phyloP scores from a whole-genome alignment of 2,329 filamentous ascomycete genomes.

The Juglanconis sp. region DNA sequence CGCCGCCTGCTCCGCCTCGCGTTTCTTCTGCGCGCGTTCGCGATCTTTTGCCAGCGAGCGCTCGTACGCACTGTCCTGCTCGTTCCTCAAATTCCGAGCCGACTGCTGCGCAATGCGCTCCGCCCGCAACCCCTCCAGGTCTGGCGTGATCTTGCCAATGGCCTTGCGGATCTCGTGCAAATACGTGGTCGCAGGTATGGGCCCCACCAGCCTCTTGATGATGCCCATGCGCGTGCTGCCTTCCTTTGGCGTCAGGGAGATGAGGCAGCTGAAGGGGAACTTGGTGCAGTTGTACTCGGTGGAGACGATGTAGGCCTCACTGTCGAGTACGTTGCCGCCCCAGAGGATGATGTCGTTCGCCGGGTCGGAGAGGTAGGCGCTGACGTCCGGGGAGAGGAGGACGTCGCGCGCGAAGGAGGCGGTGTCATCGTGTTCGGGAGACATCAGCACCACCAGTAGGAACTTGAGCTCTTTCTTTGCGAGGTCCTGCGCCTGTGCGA shows the following conservation, averaged over 20 bases:
- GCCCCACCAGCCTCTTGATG: slow-evolving; percentile 73
- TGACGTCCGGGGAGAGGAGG: slow-evolving; percentile 71
- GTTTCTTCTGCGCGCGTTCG: slow-evolving; percentile 73
- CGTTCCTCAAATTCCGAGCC: slow-evolving; percentile 73
- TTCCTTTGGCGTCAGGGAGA: slow-evolving; percentile 83
- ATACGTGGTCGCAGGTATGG: slow-evolving; percentile 67
- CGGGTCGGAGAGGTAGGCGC: slow-evolving; percentile 70
- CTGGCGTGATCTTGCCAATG: slow-evolving; percentile 71
- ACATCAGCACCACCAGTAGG: slow-evolving; percentile 81
- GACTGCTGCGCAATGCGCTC: slow-evolving; percentile 77
- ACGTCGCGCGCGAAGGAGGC: slow-evolving; percentile 77
- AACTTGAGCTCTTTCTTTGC: slow-evolving; percentile 92
- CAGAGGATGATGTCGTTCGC: slow-evolving; percentile 81
- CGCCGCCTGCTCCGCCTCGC: slow-evolving; percentile 69
- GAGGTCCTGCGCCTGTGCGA: slow-evolving; percentile 85
- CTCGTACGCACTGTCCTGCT: slow-evolving; percentile 94
- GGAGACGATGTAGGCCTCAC: slow-evolving; percentile 92
- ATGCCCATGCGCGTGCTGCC: slow-evolving; percentile 88
- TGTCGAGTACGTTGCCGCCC: slow-evolving; percentile 89
- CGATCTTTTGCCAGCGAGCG: slow-evolving; percentile 83
- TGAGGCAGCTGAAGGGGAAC: slow-evolving; percentile 83
- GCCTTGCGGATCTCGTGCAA: slow-evolving; percentile 70
- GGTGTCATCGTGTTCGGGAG: slow-evolving; percentile 93
- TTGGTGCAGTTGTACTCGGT: slow-evolving; percentile 83
- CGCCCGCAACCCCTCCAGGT: slow-evolving; percentile 71